Conservation (phyloP, 768 basidiomycete species). For the Pleurotus pulmonarius region DNA sequence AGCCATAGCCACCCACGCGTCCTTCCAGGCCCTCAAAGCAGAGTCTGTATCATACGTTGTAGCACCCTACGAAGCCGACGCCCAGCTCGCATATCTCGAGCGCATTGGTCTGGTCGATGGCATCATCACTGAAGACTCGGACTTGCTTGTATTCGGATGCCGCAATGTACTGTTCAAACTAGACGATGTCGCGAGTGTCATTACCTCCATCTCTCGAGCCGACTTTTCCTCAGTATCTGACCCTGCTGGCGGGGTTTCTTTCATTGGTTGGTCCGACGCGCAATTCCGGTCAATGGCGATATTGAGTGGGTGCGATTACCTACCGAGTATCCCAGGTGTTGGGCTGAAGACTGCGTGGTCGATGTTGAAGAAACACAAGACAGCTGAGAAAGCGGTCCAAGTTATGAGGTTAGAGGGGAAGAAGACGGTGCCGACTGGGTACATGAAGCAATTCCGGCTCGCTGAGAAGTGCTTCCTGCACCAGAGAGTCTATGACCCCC, state of each 20-base stretch:
- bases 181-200: slow-evolving; percentile 62
- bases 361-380: slow-evolving; percentile 80
- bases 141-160: slow-evolving; percentile 97
- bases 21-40: slow-evolving; percentile 73
- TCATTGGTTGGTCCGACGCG: slow-evolving; percentile 84
- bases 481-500: slow-evolving; percentile 88
- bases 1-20: not conserved
- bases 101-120: slow-evolving; percentile 78
- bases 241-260: slow-evolving; percentile 60
- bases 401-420: slow-evolving; percentile 79
- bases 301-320: slow-evolving; percentile 89
- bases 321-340: slow-evolving; percentile 86
- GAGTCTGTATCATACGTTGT: slow-evolving; percentile 84
- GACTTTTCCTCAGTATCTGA: slow-evolving; percentile 62
- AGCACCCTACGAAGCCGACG: slow-evolving; percentile 98
- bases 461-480: slow-evolving; percentile 93
- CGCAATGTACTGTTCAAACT: slow-evolving; percentile 91
- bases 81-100: slow-evolving; percentile 93
- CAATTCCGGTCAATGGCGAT: slow-evolving; percentile 95
- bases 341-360: slow-evolving; percentile 92
- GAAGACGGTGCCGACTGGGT: slow-evolving; percentile 72
- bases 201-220: slow-evolving; percentile 59
- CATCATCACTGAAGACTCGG: slow-evolving; percentile 96
- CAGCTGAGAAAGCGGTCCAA: slow-evolving; percentile 78
- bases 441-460: slow-evolving; percentile 68